A percentile compares a stretch with the other conserved stretches of the same genome.
Conservation (phyloP, 345 rosid genomes). For the Eucalyptus melliodora region DNA sequence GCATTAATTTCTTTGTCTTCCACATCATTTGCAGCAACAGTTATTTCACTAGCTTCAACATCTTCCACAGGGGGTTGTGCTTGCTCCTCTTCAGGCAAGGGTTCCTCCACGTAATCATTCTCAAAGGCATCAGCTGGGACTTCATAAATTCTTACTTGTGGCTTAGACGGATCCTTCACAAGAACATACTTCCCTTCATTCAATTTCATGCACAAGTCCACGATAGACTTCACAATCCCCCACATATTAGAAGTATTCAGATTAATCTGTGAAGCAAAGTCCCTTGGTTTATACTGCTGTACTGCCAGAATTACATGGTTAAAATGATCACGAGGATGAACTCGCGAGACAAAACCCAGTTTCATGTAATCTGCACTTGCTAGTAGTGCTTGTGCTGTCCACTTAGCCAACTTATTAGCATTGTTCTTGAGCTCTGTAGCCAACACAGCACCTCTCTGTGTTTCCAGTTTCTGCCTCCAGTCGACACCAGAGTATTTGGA, state of each 20-base stretch:
- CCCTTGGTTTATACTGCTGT: conserved; percentile 82
- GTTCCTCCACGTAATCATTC: conserved; percentile 94
- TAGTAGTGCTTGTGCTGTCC: conserved; percentile 94
- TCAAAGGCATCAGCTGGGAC: conserved; percentile 98
- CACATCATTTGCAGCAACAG: conserved; percentile 22
- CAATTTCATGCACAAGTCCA: conserved; percentile 87
- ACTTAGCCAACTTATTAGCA: conserved; percentile 86
- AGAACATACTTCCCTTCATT: conserved; percentile 91
- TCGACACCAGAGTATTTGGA: conserved; percentile 93
- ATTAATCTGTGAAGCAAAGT: conserved; percentile 89
- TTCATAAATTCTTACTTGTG: conserved; percentile 88
- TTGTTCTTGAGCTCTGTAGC: conserved; percentile 97
- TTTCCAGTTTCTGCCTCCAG: conserved; percentile 98
- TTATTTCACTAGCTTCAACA: conserved; percentile 39
- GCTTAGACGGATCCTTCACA: conserved; percentile 90
- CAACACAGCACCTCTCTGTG: conserved; percentile 95
- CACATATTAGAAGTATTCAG: conserved; percentile 84
- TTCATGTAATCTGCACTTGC: conserved; percentile 96
- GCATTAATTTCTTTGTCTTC: conserved; percentile 39
- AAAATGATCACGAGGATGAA: conserved; percentile 95
- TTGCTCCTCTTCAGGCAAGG: conserved; percentile 80
- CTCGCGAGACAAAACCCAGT: conserved; percentile 89
- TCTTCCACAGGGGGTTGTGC: conserved; percentile 70
- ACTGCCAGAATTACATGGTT: conserved; percentile 91
- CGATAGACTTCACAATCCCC: conserved; percentile 94